Base-by-base conservation (phyloP, 2,329 filamentous ascomycete species). In the Aspergillus udagawae region DNA sequence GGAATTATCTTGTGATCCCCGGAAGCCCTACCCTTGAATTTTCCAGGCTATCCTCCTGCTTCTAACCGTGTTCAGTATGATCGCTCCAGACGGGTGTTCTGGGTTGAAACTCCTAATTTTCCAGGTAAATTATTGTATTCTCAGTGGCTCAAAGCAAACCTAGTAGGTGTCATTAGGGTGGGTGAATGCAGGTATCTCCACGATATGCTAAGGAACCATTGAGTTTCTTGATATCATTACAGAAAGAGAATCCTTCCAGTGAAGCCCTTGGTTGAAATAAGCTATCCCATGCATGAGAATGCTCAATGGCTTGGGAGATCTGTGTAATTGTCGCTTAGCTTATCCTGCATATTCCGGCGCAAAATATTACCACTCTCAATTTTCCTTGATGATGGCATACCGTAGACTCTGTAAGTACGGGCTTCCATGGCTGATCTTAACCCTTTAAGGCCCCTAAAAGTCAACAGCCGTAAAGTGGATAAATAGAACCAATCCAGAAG, bases 401-500 rank as follows among this genome's bases (percentile, higher is more conserved):
- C 32, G 14, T 38, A 38, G 32, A 38, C 14, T 17, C 14, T 38
- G 14, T 17, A 6, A 17, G 17, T 7, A 17, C 14, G 6, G 14
- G 3, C 32, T 38, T 38, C 32, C 14, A 38, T 38, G 5, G 32
- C 14, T 38, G 32, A 38, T 38, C 32, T 38, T 38, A 38, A 38
- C 32, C 14, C 14, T 6, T 38, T 38, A 4, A 38, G 32, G 23
- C 23, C 44, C 12, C 12, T 47, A 25, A 47, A 51, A 41, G 49
- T 35, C 20, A 32, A 20, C n/a, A 35, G 49, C 21, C 49, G 28
- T 23, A n/a, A 38, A 35, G 49, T 51, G 49, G 23, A 21, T 53
- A 38, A 52, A 47, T 42, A 52, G 60, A 60, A 56, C 53, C 60
- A 58, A 62, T 58, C 58, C 60, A 58, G 53, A 55, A 57, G 54